Conservation (phyloP, 495 filamentous ascomycete genomes). For the Aspergillus diversus region DNA sequence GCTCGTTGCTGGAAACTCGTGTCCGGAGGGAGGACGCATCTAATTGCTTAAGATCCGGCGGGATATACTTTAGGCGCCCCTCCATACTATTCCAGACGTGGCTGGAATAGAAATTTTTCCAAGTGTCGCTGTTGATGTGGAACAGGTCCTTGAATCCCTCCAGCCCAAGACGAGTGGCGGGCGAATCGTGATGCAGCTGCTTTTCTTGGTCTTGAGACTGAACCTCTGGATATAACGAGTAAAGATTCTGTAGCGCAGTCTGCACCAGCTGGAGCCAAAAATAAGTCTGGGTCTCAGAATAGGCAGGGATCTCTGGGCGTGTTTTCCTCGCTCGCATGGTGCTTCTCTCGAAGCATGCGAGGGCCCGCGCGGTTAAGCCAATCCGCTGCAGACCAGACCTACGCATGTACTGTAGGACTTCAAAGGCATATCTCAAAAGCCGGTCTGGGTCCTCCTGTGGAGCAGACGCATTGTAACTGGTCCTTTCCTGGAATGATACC, state of each 20-base stretch:
- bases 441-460: not conserved
- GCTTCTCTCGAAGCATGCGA: not conserved
- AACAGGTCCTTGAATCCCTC: not conserved
- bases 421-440: conserved; percentile 4
- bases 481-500: not conserved
- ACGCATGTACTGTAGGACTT: not conserved
- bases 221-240: not conserved
- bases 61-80: not conserved
- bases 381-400: not conserved
- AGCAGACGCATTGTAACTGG: not conserved
- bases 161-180: not conserved
- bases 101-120: conserved; percentile 2
- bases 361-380: not conserved
- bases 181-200: not conserved
- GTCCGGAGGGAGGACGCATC: not conserved
- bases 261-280: conserved; percentile 12
- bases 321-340: not conserved
- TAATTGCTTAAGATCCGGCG: not conserved
- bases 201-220: not conserved
- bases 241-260: not conserved
- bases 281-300: conserved; percentile 10
- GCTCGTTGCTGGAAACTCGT: not conserved
- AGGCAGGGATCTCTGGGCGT: not conserved
- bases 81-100: conserved; percentile 3
- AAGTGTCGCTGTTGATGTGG: not conserved